Evolutionary conservation across 2,329 filamentous ascomycete species (phyloP), one percentile per base, ranked within the genome.

Genomic region (Apiospora saccharicola): DNA sequence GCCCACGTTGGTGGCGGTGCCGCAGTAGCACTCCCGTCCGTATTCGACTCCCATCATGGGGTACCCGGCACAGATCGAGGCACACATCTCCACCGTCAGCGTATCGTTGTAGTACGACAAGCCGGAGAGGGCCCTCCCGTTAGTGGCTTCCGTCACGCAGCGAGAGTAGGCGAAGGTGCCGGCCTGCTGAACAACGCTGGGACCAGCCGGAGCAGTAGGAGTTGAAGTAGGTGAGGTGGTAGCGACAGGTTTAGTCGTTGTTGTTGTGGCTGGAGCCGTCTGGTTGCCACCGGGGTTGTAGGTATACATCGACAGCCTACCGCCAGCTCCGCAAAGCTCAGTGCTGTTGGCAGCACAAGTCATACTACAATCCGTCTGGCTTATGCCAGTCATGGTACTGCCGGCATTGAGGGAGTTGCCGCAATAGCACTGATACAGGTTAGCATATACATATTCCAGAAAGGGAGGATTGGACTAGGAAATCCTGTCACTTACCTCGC

Each of bases 61-160:
- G 73, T 81, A 84, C 19, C 73, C 77, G 24, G 73, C 73, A 80
- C 73, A 74, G 46, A 69, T 22, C 1, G 69, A 68, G 26, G 71
- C 80, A 73, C 83, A 85, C 72, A 75, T 78, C 34, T 83, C 80
- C 13, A 85, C 73, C 7, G 83, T 83, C 81, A 84, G 81, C 67
- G 72, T 75, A 30, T 73, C 71, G 34, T 68, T 53, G 74, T 71
- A 41, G 76, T 75, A 69, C 76, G 71, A 26, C 8, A 68, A 37
- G 46, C 43, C 69, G 3, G 64, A 44, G 8, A 74, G 53, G 44
- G 73, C 71, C 13, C 73, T 70, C n/a, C 34, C 47, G 34, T 44
- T 44, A 13, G 30, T 41, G 26, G 70, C 68, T 46, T 74, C 73
- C 34, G 68, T 71, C 46, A 57, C 71, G 70, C 73, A 74, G 46